A percentile compares a stretch with the other conserved stretches of the same genome.
Evolutionary conservation across 2,329 filamentous ascomycete species (phyloP).

Genomic region (Eutypella sp.): DNA sequence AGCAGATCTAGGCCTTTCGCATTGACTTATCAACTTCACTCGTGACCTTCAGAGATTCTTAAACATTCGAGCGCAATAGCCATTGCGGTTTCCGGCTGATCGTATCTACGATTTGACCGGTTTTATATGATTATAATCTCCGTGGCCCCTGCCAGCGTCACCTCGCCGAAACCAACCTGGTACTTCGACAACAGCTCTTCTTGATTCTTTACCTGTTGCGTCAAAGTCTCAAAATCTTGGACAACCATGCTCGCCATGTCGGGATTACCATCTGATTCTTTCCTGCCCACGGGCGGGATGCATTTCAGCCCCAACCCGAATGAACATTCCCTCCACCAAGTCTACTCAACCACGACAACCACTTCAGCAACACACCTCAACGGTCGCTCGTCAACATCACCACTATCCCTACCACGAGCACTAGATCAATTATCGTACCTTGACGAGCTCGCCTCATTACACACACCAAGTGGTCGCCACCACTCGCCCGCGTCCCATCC

Average conservation of each 20-base stretch:
- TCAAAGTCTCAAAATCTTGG: constrained; percentile 1
- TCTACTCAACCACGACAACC: constrained; percentile 9
- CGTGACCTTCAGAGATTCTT: no score
- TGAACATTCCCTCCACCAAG: constrained; percentile 21
- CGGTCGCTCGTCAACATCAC: constrained; percentile 31
- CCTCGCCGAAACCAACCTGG: background rate
- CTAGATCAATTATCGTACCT: constrained; percentile 32
- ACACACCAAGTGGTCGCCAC: constrained; percentile 17
- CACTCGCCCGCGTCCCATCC: no score
- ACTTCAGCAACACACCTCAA: constrained; percentile 17
- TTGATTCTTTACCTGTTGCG: constrained; percentile 1
- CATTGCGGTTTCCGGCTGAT: no score
- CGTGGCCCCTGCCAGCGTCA: background rate
- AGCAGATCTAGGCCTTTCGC: no score
- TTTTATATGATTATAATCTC: background rate
- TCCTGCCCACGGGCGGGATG: constrained; percentile 34
- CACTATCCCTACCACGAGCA: constrained; percentile 33
- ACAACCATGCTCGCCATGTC: constrained; percentile 33
- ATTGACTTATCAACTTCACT: no score
- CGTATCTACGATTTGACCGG: no score
- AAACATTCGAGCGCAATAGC: no score
- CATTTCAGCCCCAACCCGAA: constrained; percentile 22
- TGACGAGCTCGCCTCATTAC: constrained; percentile 23
- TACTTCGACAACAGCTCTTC: background rate
- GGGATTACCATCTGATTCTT: constrained; percentile 37